These are phyloP conservation scores for Lecanicillium sp. DNA, from an alignment of 2,329 filamentous ascomycete genomes.

Conservation along the genomic window DNA sequence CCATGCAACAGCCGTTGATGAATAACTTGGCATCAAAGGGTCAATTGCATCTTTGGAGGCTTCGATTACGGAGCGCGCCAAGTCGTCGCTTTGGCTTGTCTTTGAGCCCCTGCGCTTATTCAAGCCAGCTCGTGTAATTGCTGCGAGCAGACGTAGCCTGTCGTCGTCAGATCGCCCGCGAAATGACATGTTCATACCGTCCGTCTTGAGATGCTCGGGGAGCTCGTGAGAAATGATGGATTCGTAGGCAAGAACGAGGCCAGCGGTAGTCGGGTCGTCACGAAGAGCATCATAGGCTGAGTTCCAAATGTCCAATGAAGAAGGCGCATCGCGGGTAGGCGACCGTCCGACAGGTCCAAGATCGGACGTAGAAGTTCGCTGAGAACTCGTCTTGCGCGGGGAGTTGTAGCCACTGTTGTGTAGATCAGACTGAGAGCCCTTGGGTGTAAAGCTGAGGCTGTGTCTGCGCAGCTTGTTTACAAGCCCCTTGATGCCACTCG, in stretches of 20 bases:
- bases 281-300: conserved; percentile 24
- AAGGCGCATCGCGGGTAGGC: conserved; percentile 5
- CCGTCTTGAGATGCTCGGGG: conserved; percentile 21
- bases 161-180: conserved; percentile 15
- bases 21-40: conserved; percentile 16
- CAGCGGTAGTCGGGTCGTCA: conserved; percentile 18
- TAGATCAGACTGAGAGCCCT: not conserved
- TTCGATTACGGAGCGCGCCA: conserved; percentile 20
- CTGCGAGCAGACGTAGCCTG: conserved; percentile 19
- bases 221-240: conserved; percentile 26
- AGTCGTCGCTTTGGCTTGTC: conserved; percentile 18
- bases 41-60: conserved; percentile 19
- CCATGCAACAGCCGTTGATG: conserved; percentile 24
- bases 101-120: conserved; percentile 19
- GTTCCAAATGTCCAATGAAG: conserved; percentile 24
- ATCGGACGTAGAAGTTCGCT: not conserved
- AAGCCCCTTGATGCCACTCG: not conserved
- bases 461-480: not conserved
- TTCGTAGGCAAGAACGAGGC: conserved; percentile 26
- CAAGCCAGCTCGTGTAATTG: conserved; percentile 21
- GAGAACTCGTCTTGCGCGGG: conserved; percentile 4
- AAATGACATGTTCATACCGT: conserved; percentile 18
- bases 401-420: not conserved
- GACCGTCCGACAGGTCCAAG: not conserved
- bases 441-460: not conserved